Conservation (phyloP, 305 asterid species). For the Vinca major region DNA sequence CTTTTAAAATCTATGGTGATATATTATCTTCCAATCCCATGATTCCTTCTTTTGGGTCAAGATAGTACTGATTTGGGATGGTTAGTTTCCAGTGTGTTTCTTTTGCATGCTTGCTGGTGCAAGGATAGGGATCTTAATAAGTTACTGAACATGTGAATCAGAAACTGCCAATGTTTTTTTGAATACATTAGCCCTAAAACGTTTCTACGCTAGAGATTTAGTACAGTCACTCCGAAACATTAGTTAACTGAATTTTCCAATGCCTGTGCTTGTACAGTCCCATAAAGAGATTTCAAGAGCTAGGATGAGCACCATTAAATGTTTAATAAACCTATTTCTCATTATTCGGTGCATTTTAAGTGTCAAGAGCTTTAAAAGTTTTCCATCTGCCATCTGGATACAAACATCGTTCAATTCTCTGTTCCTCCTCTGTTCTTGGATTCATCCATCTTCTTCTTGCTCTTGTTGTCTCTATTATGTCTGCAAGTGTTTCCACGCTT, state of each 20-base stretch:
- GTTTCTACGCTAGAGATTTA: background rate
- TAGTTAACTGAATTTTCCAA: background rate
- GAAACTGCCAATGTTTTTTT: background rate
- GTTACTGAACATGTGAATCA: background rate
- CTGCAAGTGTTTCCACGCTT: background rate
- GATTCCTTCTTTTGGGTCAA: background rate
- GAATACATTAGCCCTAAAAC: background rate
- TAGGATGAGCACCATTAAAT: background rate
- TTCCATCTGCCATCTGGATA: background rate
- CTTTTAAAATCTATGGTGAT: slow-evolving; percentile 80
- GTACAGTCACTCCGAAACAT: too few relatives aligned
- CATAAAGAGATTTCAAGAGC: background rate
- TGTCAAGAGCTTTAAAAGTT: background rate
- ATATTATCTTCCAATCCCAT: slow-evolving; percentile 10
- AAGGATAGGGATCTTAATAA: slow-evolving; percentile 1
- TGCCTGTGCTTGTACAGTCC: background rate
- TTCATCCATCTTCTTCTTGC: background rate
- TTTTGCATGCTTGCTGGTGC: slow-evolving; percentile 2
- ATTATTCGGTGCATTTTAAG: background rate
- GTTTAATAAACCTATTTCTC: background rate
- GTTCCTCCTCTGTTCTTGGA: background rate
- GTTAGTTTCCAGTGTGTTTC: background rate
- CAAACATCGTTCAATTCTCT: background rate
- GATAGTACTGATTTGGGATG: background rate
- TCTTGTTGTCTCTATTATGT: background rate